Evolutionary conservation across 2,329 filamentous ascomycete genomes (phyloP), one percentile per base, ranked within the genome.

Genomic region (Hysterium pulicare): DNA sequence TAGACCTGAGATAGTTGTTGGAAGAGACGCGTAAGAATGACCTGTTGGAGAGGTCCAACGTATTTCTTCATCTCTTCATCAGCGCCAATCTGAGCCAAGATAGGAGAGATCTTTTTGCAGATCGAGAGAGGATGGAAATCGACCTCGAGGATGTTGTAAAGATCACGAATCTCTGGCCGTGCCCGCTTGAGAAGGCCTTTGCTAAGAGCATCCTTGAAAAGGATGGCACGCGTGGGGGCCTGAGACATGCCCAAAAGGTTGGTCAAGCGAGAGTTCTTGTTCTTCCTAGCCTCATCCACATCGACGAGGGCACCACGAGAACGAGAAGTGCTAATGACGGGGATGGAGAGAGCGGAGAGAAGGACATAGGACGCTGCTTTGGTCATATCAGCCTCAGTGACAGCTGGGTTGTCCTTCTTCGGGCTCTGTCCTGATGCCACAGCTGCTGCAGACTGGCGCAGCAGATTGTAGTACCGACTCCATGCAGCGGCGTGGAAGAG

Each of bases 1-100:
- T 98, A 98, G 41, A 98, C 93, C 71, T 98, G 93, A 31, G 93
- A 97, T 49, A 98, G 77, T 72, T 98, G 93, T 77, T 98, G 93
- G 83, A 98, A 98, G 45, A 98, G 83, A 53, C 93, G 87, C 42
- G 93, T 98, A 46, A 98, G 82, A 54, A 98, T 98, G 64, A 98
- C 93, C 75, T 98, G 93, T 75, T 98, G 93, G 41, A 98, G 82
- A 60, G 93, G 93, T 54, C 86, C 74, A 49, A 98, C 88, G 67
- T 98, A 98, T 73, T 93, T 93, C 74, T 93, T 84, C 91, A 98
- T 95, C 71, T 96, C 91, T 38, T 87, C 77, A 62, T 98, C 91
- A 47, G 84, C 83, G 52, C 90, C 91, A 63, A 98, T 97, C 77
- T 97, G 83, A 57, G 85, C 80, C 44, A 98, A 76, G 58, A 98